These are phyloP conservation scores for Austroboletus niveus DNA, from an alignment of 1,284 basidiomycete species.

Conservation along the genomic window DNA sequence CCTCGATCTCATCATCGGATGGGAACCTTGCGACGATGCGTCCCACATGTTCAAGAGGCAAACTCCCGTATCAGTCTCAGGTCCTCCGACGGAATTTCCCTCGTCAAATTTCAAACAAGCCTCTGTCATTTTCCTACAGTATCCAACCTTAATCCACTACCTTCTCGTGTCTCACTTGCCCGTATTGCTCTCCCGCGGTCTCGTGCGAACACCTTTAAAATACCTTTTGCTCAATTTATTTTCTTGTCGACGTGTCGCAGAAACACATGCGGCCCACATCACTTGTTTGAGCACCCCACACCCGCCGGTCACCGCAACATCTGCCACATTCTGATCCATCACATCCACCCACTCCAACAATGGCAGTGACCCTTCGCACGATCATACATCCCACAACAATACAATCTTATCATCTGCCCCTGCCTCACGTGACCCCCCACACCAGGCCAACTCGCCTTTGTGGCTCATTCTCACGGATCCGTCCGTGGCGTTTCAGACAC, in stretches of 20 bases:
- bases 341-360: neutral
- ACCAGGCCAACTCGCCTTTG: neutral
- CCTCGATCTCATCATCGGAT: slow-evolving; percentile 13
- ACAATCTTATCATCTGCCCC: neutral
- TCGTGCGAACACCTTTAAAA: slow-evolving; percentile 4
- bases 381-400: neutral
- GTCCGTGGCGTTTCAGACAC: neutral
- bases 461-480: neutral
- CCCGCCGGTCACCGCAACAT: neutral
- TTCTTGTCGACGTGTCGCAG: slow-evolving; percentile 10
- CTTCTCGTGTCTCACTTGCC: slow-evolving; percentile 19
- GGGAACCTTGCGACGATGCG: slow-evolving; percentile 10
- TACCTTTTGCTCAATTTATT: slow-evolving; percentile 11
- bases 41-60: slow-evolving; percentile 11
- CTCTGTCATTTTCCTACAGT: slow-evolving; percentile 4
- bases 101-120: slow-evolving; percentile 24
- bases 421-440: neutral
- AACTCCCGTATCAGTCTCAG: slow-evolving; percentile 11
- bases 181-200: slow-evolving; percentile 15
- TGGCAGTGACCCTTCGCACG: neutral
- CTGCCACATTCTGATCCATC: neutral
- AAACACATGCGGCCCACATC: slow-evolving; percentile 2
- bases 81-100: slow-evolving; percentile 18
- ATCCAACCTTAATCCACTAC: slow-evolving; percentile 15
- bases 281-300: neutral